Conservation (phyloP, 129 eudicot genomes). For the Apium graveolens region DNA sequence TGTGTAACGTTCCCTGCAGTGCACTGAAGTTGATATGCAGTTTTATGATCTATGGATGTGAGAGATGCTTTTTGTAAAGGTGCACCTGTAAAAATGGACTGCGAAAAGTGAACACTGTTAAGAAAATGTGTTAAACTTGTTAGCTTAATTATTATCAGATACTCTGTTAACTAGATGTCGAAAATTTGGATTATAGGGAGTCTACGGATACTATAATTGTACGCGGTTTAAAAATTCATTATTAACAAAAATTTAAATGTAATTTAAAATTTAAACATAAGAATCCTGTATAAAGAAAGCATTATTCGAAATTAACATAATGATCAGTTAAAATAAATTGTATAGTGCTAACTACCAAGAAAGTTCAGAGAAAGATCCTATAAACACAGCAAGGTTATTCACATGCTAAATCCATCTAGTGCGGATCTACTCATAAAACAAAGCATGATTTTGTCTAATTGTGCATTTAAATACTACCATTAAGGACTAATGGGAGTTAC, state of each 20-base stretch:
- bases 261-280: too few species aligned
- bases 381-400: not conserved
- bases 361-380: not conserved
- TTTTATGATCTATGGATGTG: not conserved
- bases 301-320: not conserved
- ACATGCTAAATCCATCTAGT: not conserved
- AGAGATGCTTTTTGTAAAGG: not conserved
- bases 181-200: too few species aligned
- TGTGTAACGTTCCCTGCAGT: not conserved
- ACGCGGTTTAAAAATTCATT: too few species aligned
- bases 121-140: not conserved
- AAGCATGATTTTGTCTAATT: not conserved
- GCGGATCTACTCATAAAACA: not conserved
- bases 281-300: too few species aligned
- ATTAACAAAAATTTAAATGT: too few species aligned
- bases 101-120: not conserved
- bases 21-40: not conserved
- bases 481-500: not conserved
- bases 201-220: too few species aligned
- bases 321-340: not conserved
- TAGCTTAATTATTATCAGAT: too few species aligned
- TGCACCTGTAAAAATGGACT: slow-evolving; percentile 18
- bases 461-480: not conserved
- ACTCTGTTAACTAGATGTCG: too few species aligned
- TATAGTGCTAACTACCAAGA: not conserved